Evolutionary conservation across 805 yeast genomes (phyloP).

Genomic region (Saccharomycopsis sp.): DNA sequence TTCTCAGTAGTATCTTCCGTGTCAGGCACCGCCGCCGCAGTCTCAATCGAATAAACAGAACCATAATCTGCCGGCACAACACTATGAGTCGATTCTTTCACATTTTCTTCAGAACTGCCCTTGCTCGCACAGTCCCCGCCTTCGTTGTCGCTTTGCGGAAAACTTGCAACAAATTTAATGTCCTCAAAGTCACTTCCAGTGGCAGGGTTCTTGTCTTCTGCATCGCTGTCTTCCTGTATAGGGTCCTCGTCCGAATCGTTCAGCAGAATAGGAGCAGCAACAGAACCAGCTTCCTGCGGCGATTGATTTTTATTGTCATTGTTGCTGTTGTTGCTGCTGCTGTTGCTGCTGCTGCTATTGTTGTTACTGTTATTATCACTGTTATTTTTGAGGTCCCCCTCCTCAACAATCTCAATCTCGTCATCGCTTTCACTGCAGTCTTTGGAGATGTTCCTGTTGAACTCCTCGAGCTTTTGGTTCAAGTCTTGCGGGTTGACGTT

Average conservation of each 20-base stretch:
- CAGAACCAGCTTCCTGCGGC: too few relatives aligned
- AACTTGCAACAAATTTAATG: not conserved
- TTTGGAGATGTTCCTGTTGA: not conserved
- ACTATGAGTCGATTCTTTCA: too few relatives aligned
- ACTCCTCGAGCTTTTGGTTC: not conserved
- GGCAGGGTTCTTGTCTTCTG: not conserved
- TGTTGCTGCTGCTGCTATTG: too few relatives aligned
- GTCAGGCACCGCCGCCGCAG: too few relatives aligned
- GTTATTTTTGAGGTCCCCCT: constrained; percentile 4
- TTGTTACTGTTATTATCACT: constrained; percentile 17
- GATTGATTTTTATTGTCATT: too few relatives aligned
- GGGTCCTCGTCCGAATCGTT: constrained; percentile 6
- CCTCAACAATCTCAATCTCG: constrained; percentile 21
- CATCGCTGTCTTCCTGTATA: not conserved
- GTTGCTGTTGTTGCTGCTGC: too few relatives aligned
- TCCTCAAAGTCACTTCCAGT: not conserved
- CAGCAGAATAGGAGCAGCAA: constrained; percentile 5
- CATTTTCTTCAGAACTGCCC: not conserved
- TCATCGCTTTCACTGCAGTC: constrained; percentile 16
- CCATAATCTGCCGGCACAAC: too few relatives aligned
- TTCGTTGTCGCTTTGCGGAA: not conserved
- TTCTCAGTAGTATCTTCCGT: too few relatives aligned
- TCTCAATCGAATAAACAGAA: too few relatives aligned
- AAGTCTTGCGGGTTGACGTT: not conserved
- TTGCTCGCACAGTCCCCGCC: not conserved